Evolutionary conservation across 1,284 basidiomycete genomes (phyloP).

Genomic region (Trichosporon inkin): DNA sequence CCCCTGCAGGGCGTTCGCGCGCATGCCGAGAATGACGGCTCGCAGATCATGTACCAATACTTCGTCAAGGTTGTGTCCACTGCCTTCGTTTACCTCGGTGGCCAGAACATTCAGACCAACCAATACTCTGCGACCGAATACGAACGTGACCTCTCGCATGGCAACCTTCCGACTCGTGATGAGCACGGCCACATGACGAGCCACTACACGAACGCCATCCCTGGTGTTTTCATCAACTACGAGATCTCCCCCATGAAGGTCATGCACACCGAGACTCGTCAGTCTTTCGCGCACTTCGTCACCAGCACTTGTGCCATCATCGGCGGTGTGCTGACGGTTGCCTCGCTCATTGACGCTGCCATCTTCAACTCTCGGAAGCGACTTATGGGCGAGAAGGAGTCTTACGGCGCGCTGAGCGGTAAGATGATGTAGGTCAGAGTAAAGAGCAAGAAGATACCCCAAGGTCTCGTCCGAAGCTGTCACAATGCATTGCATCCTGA

Average conservation of each 20-base stretch:
- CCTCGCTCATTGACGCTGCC: slow-evolving; percentile 81
- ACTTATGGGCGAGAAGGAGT: slow-evolving; percentile 33
- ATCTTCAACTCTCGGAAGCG: slow-evolving; percentile 60
- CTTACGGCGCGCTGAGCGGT: slow-evolving; percentile 37
- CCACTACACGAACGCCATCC: slow-evolving; percentile 74
- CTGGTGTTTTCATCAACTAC: slow-evolving; percentile 90
- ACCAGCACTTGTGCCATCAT: slow-evolving; percentile 97
- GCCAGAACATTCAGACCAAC: slow-evolving; percentile 55
- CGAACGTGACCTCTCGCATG: slow-evolving; percentile 75
- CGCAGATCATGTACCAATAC: slow-evolving; percentile 22
- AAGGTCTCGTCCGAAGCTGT: not conserved
- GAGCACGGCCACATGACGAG: slow-evolving; percentile 64
- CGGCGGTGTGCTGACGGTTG: slow-evolving; percentile 92
- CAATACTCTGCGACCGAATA: slow-evolving; percentile 96
- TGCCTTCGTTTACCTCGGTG: slow-evolving; percentile 76
- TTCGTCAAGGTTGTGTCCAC: slow-evolving; percentile 88
- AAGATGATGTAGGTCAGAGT: slow-evolving; percentile 40
- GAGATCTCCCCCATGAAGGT: slow-evolving; percentile 97
- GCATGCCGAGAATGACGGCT: not conserved
- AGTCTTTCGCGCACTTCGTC: slow-evolving; percentile 94
- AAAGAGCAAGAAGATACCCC: not conserved
- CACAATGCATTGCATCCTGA: slow-evolving; percentile 12
- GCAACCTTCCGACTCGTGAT: slow-evolving; percentile 55
- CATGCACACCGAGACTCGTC: slow-evolving; percentile 81
- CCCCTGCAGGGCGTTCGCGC: slow-evolving; percentile 67